Evolutionary conservation across 2,329 filamentous ascomycete genomes (phyloP).

Genomic region (Cordyceps cateniannulata): DNA sequence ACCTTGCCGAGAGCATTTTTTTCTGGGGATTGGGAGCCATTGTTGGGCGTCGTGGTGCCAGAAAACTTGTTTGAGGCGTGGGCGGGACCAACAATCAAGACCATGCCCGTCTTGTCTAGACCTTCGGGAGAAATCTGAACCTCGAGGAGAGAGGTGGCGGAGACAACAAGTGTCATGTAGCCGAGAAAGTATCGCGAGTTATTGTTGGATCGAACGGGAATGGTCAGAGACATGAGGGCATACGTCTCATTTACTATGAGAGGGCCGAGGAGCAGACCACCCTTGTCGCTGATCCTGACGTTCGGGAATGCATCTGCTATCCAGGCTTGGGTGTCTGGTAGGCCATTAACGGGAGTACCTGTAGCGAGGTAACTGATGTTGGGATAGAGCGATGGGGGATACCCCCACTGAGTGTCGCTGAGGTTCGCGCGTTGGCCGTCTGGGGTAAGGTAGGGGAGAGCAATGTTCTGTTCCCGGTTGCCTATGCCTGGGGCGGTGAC

Average conservation of each 20-base stretch:
- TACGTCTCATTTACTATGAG: conserved; percentile 65
- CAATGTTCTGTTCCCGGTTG: conserved; percentile 34
- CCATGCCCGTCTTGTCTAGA: conserved; percentile 62
- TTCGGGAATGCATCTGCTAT: conserved; percentile 44
- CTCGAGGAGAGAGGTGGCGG: conserved; percentile 55
- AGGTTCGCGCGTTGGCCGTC: conserved; percentile 56
- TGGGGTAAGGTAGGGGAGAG: conserved; percentile 53
- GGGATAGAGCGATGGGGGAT: conserved; percentile 67
- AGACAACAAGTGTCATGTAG: conserved; percentile 73
- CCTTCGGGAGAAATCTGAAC: conserved; percentile 62
- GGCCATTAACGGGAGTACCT: conserved; percentile 31
- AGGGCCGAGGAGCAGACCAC: conserved; percentile 69
- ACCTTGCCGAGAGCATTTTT: conserved; percentile 33
- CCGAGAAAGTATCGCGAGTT: conserved; percentile 61
- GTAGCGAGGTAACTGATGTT: conserved; percentile 62
- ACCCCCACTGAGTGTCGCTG: conserved; percentile 57
- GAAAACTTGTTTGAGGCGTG: conserved; percentile 62
- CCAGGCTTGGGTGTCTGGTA: conserved; percentile 35
- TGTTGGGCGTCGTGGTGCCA: conserved; percentile 37
- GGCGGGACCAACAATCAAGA: conserved; percentile 64
- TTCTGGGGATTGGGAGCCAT: conserved; percentile 36
- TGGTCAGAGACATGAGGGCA: conserved; percentile 72
- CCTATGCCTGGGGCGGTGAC: conserved; percentile 46
- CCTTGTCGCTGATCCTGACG: conserved; percentile 42
- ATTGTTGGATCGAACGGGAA: conserved; percentile 67